Percentiles rank a stretch among this genome's conserved stretches.
Conservation (phyloP, 495 filamentous ascomycete species). For the Podospora conica region DNA sequence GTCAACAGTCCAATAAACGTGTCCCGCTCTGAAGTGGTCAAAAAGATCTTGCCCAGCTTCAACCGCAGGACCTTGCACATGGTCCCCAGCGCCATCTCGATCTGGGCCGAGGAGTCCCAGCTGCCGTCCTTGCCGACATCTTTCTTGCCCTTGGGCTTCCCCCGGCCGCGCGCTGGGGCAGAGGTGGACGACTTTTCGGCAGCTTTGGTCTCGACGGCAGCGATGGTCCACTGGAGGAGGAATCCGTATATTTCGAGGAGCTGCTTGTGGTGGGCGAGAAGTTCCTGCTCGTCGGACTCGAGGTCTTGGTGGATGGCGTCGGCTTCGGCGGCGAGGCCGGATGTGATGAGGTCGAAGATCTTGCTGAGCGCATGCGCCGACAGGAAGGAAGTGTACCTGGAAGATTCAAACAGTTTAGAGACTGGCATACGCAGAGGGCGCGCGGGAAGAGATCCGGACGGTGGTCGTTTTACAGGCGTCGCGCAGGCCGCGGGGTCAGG, state of each 20-base stretch:
- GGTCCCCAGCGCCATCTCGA: conserved; percentile 79
- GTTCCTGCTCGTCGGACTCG: conserved; percentile 85
- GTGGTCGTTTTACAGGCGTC: conserved; percentile 8
- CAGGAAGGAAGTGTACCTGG: conserved; percentile 75
- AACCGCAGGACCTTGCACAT: conserved; percentile 96
- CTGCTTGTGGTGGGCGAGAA: conserved; percentile 76
- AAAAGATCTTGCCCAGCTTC: conserved; percentile 84
- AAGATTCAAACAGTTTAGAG: conserved; percentile 62
- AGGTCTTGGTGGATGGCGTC: conserved; percentile 80
- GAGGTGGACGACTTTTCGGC: conserved; percentile 77
- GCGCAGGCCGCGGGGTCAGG: conserved; percentile 2
- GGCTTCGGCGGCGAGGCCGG: conserved; percentile 86
- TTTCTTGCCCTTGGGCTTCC: conserved; percentile 66
- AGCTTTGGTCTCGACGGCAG: conserved; percentile 86
- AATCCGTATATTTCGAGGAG: conserved; percentile 93
- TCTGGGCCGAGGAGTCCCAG: conserved; percentile 84
- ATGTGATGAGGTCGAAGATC: conserved; percentile 86
- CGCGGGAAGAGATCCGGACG: conserved; percentile 5
- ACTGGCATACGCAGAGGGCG: conserved; percentile 23
- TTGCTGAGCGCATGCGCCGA: conserved; percentile 81
- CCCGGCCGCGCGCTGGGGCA: conserved; percentile 61
- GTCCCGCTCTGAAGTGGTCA: conserved; percentile 94
- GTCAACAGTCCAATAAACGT: conserved; percentile 92
- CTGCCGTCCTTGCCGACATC: conserved; percentile 62
- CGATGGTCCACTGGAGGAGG: conserved; percentile 88